Base-by-base conservation (phyloP, 108 stramenopile species). In the Cyclotella distinguenda region DNA sequence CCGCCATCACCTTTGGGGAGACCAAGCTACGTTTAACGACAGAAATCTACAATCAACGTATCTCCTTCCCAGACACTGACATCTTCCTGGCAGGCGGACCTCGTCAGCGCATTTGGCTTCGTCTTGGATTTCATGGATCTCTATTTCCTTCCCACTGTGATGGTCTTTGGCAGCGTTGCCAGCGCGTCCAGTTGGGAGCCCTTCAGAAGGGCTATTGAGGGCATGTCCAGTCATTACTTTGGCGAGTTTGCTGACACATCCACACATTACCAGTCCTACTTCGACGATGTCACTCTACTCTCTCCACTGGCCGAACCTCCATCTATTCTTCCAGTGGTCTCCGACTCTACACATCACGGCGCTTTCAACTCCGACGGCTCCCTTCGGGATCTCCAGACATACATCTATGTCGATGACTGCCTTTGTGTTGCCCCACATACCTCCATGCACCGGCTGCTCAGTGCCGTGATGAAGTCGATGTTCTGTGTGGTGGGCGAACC, bases 401-500 rank as follows among this genome's bases (percentile, higher is more conserved):
- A 33, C 1, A 48, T 70, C 0, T 70, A 46, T 23, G 68, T 70
- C 1, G 59, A 60, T 39, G 59, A 70, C 33, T 21, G 31, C 0
- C 16, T 60, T 6, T 4, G 51, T 13, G 22, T 33, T 11, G 43
- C 40, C 4, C 8, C 32, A 0, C 4, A 10, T 3, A 16, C 27
- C 4, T 12, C 5, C 0, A 63, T 72, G 61, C 12, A 49, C 33
- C 13, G 30, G 0, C 2, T 11, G 0, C 40, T 72, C 1, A 32
- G 44, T 7, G 62, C 56, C 1, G 39, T 40, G 0, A 64, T 72
- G 0, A 55, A 72, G 19, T 61, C 71, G 27, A 57, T 64, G 26
- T 72, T 72, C 43, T 13, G 18, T 0, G 34, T 72, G 0, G 49
- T 64, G 71, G 71, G 71, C 6, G 5, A 22, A 0, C 53, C 32